Conservation (phyloP, 2,329 filamentous ascomycete genomes). For the Botrytis byssoidea region DNA sequence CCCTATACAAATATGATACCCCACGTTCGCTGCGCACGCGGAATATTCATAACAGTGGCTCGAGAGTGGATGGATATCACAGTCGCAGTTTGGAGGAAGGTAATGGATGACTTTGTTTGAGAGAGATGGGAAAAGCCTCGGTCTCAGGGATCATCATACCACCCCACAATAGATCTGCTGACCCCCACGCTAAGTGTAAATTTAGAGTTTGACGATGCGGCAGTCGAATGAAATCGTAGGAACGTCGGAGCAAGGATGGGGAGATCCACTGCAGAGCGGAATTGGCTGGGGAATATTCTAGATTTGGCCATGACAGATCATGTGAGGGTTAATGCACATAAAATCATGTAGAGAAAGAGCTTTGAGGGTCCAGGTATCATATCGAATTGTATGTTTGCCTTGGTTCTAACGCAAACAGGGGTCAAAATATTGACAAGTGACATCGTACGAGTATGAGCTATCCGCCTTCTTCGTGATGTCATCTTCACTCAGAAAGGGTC, state of each 20-base stretch:
- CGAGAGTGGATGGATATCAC: slow-evolving; percentile 8
- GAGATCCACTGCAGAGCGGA: not conserved
- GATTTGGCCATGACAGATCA: not conserved
- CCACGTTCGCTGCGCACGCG: slow-evolving; percentile 1
- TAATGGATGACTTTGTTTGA: not conserved
- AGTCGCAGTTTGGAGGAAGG: not conserved
- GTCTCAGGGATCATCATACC: not conserved
- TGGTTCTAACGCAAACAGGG: not conserved
- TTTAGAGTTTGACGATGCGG: not conserved
- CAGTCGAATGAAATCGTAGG: not conserved
- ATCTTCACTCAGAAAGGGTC: not conserved
- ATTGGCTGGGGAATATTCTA: not conserved
- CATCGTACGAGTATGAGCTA: not conserved
- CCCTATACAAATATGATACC: not conserved
- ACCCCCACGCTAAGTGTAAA: not conserved
- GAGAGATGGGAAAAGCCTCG: not conserved
- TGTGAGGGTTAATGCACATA: not conserved
- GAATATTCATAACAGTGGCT: not conserved
- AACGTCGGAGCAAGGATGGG: not conserved
- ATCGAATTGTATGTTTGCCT: not conserved
- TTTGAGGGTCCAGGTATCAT: not conserved
- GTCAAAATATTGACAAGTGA: not conserved
- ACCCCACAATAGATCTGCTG: not conserved
- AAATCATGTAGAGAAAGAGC: not conserved
- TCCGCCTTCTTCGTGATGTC: not conserved